Base-by-base conservation (phyloP, 257 asterid species). In the Nicotiana tomentosiformis region DNA sequence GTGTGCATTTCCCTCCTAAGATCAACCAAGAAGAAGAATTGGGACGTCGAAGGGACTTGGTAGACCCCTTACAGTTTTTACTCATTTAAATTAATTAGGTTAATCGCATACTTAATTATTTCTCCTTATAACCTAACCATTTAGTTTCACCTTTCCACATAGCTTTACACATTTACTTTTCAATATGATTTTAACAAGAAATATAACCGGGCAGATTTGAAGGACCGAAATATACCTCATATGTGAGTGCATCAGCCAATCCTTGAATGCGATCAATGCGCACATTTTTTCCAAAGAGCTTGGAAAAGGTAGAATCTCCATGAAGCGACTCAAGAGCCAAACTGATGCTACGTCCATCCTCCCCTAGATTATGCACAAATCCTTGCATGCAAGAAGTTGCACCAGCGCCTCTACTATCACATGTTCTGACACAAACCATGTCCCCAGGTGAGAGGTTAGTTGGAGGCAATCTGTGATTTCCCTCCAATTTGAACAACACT, bases 401-500 rank as follows among this genome's bases (percentile, higher is more conserved):
- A 29, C 92, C 97, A 81, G 97, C 99, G 56, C 99, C 98, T 87
- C 97, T 91, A 57, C 90, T 91, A 84, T 94, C 97, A 87, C 98
- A 95, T 82, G 87, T 90, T 84, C 98, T 91, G 74, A 95, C 94
- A n/a, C 99, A 95, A 80, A 95, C 97, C 99, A 95, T 95, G 90
- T 95, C 99, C 51, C 99, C 99, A 0, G 98, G 99, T 84, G 99
- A 95, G 84, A 95, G 96, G 81, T 91, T 95, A 62, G 97, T 90
- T 76, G 99, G 99, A 20, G 99, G 99, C 87, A 95, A 84, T 85
- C 95, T 92, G 85, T 95, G 93, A 85, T 90, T 95, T 69, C 98
- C 97, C 89, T 95, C 99, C 80, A 84, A 91, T 85, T 88, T 91
- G 89, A 95, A 95, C 92, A 93, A 84, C 57, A 95, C 98, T 92